A percentile compares a stretch with the other conserved stretches of the same genome.
Conservation (phyloP, 805 yeast genomes). For the Sugiyamaella floridensis region DNA sequence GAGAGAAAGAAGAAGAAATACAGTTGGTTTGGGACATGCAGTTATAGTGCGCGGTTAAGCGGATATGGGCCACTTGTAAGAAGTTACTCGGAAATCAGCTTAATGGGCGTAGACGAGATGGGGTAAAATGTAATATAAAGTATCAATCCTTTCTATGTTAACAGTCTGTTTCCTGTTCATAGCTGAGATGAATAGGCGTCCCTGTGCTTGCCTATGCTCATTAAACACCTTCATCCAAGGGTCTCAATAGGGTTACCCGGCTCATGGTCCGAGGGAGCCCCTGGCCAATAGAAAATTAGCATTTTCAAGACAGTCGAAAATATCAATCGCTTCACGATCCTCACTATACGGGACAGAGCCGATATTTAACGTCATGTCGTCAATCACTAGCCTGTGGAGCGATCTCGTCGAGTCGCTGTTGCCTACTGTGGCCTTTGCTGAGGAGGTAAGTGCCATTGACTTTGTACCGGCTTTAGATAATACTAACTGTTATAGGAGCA, state of each 20-base stretch:
- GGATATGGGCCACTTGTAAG: too few relatives aligned
- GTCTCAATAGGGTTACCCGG: neutral
- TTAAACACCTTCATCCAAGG: too few relatives aligned
- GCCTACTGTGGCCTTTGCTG: slow-evolving; percentile 81
- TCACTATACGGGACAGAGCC: neutral
- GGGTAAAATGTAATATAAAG: too few relatives aligned
- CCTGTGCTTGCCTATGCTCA: too few relatives aligned
- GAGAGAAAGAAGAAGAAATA: too few relatives aligned
- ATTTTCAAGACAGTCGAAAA: neutral
- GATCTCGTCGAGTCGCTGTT: slow-evolving; percentile 74
- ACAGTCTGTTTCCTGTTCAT: too few relatives aligned
- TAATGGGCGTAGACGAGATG: too few relatives aligned
- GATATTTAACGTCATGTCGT: slow-evolving; percentile 13
- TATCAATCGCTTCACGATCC: neutral
- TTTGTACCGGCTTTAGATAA: neutral
- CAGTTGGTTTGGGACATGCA: too few relatives aligned
- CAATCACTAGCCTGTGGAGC: slow-evolving; percentile 19
- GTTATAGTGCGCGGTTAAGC: too few relatives aligned
- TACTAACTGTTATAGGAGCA: neutral
- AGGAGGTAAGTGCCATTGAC: slow-evolving; percentile 29
- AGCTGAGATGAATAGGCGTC: too few relatives aligned
- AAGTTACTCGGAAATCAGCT: too few relatives aligned
- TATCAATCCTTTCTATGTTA: too few relatives aligned
- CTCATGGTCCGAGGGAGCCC: neutral
- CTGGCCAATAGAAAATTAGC: neutral